Base-by-base conservation (phyloP, 1,284 basidiomycete genomes). In the Marasmius tenuissimus region DNA sequence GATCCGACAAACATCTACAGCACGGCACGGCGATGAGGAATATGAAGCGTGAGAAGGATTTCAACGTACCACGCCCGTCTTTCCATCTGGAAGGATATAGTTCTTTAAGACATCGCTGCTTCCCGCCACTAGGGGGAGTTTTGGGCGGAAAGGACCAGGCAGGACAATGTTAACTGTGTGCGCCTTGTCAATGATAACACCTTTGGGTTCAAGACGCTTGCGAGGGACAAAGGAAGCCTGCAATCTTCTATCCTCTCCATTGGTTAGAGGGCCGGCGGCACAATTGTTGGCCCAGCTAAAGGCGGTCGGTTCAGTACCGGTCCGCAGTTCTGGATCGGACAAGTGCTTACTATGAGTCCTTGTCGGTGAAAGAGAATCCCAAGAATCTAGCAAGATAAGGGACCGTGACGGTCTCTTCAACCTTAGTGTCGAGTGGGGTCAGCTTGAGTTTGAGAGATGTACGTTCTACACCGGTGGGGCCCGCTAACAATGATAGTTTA, bases 201-300 rank as follows among this genome's bases (percentile, higher is more conserved):
- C 85, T 61, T 73, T 79, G 70, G 34, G 68, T 68, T 53, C 68
- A 65, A 59, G 56, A 51, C 33, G 57, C 51, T 55, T 57, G 60
- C 47, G 47, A 10, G 52, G 60, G 61, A 62, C 59, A 58, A 37
- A 37, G 14, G 64, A 63, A 33, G 55, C 55, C 42, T 16, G 65
- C 65, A 61, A 58, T 65, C 79, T 81, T 65, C 78, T 65, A 66
- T 88, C 84, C 34, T 83, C 73, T 12, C 86, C 86, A 67, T 88
- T 88, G 7, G 86, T 88, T n/a, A 52, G 64, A 10, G 72, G 68
- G 47, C 76, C 85, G 0, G 84, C 85, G 11, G 77, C 84, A 68
- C 87, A 89, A 67, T 89, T 88, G 58, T 75, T 76, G 3, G 69
- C 74, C 86, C 87, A 89, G 78, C 85, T 87, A 62, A 10, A 33